phyloP scores from a whole-genome alignment of 106 monocot genomes.

The Dactylorhiza incarnata region DNA sequence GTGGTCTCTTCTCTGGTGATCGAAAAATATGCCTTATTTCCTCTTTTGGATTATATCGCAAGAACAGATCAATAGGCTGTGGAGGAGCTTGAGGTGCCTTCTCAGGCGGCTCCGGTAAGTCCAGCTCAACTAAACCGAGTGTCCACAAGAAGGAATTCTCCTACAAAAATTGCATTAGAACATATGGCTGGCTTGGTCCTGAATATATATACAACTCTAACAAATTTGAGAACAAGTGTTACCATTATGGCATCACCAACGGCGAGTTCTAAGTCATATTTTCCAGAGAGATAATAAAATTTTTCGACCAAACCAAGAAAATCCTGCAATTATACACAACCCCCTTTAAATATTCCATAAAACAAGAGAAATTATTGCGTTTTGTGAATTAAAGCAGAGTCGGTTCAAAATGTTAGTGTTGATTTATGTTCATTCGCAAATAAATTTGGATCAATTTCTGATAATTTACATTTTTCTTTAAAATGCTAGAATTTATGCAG shows the following conservation, averaged over 20 bases:
- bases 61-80: constrained; percentile 58
- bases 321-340: constrained; percentile 31
- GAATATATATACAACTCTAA: not conserved
- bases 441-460: no score
- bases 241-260: constrained; percentile 95
- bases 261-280: constrained; percentile 76
- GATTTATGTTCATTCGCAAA: no score
- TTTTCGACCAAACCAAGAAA: constrained; percentile 93
- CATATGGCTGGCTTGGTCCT: not conserved
- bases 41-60: constrained; percentile 61
- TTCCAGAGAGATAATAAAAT: constrained; percentile 90
- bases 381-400: no score
- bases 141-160: constrained; percentile 71
- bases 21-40: constrained; percentile 96
- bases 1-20: constrained; percentile 76
- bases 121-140: constrained; percentile 75
- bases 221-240: not conserved
- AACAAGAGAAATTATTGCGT: no score
- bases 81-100: constrained; percentile 68
- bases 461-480: no score
- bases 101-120: constrained; percentile 85
- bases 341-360: not conserved
- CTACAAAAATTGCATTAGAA: constrained; percentile 25
- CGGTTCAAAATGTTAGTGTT: no score
- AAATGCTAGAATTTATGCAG: no score